Conservation (phyloP, 345 rosid species). For the Noccaea caerulescens region DNA sequence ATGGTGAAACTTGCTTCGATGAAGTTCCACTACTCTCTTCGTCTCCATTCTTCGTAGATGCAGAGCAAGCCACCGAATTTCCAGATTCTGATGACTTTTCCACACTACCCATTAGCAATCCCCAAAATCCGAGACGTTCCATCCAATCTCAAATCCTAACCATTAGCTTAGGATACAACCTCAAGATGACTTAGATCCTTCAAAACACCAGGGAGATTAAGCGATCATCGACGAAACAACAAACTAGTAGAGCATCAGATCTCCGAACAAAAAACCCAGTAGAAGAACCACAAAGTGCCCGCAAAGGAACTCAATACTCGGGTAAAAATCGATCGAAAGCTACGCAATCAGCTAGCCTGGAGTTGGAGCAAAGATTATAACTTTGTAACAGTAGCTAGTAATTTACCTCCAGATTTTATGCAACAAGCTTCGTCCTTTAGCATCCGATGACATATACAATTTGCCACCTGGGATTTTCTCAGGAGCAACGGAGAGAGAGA, state of each 20-base stretch:
- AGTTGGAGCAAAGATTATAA: constrained; percentile 39
- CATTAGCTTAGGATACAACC: constrained; percentile 8
- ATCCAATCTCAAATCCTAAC: constrained; percentile 29
- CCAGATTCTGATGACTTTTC: constrained; percentile 60
- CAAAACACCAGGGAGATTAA: constrained; percentile 10
- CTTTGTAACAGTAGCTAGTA: constrained; percentile 17
- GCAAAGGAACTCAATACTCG: constrained; percentile 33
- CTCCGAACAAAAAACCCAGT: constrained; percentile 17
- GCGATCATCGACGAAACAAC: constrained; percentile 14
- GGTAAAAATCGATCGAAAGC: constrained; percentile 33
- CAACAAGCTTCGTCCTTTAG: constrained; percentile 32
- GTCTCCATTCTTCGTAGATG: constrained; percentile 40
- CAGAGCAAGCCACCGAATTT: constrained; percentile 43
- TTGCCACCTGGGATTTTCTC: constrained; percentile 35
- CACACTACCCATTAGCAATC: constrained; percentile 55
- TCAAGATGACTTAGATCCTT: constrained; percentile 9
- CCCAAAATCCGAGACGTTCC: constrained; percentile 47
- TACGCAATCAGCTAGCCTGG: constrained; percentile 35
- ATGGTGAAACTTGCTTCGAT: constrained; percentile 64
- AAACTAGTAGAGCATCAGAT: constrained; percentile 25
- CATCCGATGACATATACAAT: constrained; percentile 17
- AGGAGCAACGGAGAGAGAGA: constrained; percentile 28
- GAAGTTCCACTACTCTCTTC: constrained; percentile 50
- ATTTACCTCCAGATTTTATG: constrained; percentile 34
- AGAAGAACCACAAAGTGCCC: constrained; percentile 17